Conservation (phyloP, 179 eudicot genomes). For the Spinacia oleracea region DNA sequence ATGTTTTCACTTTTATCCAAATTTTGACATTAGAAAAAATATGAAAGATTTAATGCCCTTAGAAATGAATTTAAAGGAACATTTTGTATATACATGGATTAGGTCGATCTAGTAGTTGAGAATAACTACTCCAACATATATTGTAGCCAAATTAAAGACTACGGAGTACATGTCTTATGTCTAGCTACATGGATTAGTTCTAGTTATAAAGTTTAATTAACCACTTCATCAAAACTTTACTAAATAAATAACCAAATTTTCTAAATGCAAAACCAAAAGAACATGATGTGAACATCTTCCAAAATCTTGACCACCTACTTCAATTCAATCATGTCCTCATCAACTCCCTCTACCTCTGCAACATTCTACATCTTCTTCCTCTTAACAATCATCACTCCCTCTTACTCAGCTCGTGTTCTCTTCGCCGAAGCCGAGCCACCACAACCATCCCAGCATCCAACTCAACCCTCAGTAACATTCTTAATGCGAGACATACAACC, state of each 20-base stretch:
- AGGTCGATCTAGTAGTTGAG: neutral
- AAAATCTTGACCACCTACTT: neutral
- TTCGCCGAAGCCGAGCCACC: neutral
- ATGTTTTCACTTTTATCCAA: too few species aligned
- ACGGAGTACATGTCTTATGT: too few species aligned
- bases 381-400: constrained; percentile 8
- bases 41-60: too few species aligned
- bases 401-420: constrained; percentile 11
- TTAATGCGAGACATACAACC: constrained; percentile 20
- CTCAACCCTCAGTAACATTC: constrained; percentile 21
- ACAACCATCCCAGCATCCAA: constrained; percentile 1
- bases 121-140: neutral
- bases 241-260: neutral
- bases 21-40: too few species aligned
- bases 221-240: neutral
- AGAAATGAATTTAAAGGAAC: too few species aligned
- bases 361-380: neutral
- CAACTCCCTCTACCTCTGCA: neutral
- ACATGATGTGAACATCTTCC: neutral
- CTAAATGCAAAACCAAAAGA: neutral
- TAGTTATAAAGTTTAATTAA: neutral
- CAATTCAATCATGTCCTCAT: constrained; percentile 4
- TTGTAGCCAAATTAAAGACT: neutral
- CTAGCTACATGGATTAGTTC: constrained; percentile 1
- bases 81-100: neutral